Conservation (phyloP, 495 filamentous ascomycete species). For the Neurospora sp. region DNA sequence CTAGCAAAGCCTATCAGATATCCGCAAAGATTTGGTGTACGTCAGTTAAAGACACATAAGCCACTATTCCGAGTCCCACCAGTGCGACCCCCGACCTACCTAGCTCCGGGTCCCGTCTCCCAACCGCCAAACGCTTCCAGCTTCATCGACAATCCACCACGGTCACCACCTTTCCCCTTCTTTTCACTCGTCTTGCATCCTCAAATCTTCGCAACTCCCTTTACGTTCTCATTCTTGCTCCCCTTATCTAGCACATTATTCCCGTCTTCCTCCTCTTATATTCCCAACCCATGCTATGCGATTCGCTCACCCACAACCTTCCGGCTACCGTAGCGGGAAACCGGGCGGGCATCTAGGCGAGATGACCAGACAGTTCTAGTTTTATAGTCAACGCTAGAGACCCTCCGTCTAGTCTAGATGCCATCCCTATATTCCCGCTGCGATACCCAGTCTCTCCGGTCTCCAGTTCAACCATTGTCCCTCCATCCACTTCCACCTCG, state of each 20-base stretch:
- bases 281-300: neutral
- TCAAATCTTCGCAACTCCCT: too few species aligned
- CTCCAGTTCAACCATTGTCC: neutral
- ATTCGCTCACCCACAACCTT: neutral
- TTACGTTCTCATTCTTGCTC: neutral
- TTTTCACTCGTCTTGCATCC: neutral
- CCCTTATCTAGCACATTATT: neutral
- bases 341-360: too few species aligned
- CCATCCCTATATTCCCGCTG: neutral
- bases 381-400: too few species aligned
- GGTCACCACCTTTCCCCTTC: neutral
- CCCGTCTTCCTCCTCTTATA: neutral
- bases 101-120: neutral
- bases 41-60: neutral
- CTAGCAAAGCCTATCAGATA: neutral
- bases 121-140: neutral
- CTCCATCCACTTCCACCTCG: neutral
- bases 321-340: neutral
- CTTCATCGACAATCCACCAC: neutral
- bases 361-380: too few species aligned
- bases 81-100: neutral
- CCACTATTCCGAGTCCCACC: neutral
- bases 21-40: fast-evolving
- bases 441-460: neutral
- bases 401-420: too few species aligned